Evolutionary conservation across 345 rosid species (phyloP).

Genomic region (Orychophragmus violaceus): DNA sequence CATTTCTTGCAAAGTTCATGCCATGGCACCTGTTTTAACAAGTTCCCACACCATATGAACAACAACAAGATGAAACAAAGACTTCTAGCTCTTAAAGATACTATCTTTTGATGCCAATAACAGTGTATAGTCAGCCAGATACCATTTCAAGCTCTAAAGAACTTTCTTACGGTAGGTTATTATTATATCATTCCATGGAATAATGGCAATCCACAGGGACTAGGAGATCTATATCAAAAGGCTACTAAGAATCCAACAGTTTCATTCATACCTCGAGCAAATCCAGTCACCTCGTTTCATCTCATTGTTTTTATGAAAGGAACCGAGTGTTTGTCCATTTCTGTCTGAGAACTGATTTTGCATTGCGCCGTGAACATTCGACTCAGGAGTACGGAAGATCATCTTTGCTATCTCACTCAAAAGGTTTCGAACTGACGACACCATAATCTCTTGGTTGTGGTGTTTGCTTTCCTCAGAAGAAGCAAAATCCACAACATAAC

Average conservation of each 20-base stretch:
- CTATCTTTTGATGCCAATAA: not conserved
- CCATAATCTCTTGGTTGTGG: slow-evolving; percentile 38
- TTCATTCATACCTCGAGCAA: slow-evolving; percentile 53
- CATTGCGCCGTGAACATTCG: slow-evolving; percentile 23
- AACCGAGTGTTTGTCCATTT: slow-evolving; percentile 38
- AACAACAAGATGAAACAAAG: not conserved
- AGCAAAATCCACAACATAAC: slow-evolving; percentile 46
- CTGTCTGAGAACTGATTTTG: slow-evolving; percentile 41
- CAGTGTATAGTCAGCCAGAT: not conserved
- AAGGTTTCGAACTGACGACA: slow-evolving; percentile 53
- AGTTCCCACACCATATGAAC: not conserved
- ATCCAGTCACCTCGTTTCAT: slow-evolving; percentile 96
- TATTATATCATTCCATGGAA: not conserved
- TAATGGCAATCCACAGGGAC: not conserved
- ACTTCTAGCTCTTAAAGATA: not conserved
- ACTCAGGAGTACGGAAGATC: slow-evolving; percentile 26
- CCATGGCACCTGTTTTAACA: slow-evolving; percentile 69
- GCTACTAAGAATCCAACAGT: not conserved
- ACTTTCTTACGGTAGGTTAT: not conserved
- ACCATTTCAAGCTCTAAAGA: not conserved
- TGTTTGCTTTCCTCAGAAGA: slow-evolving; percentile 28
- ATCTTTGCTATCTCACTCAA: slow-evolving; percentile 52
- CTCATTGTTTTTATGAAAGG: slow-evolving; percentile 45
- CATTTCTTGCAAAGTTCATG: slow-evolving; percentile 87
- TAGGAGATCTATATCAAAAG: not conserved